Evolutionary conservation across 306 rosid species (phyloP), one percentile per base, ranked within the genome.

Genomic region (Vachellia collinsii): DNA sequence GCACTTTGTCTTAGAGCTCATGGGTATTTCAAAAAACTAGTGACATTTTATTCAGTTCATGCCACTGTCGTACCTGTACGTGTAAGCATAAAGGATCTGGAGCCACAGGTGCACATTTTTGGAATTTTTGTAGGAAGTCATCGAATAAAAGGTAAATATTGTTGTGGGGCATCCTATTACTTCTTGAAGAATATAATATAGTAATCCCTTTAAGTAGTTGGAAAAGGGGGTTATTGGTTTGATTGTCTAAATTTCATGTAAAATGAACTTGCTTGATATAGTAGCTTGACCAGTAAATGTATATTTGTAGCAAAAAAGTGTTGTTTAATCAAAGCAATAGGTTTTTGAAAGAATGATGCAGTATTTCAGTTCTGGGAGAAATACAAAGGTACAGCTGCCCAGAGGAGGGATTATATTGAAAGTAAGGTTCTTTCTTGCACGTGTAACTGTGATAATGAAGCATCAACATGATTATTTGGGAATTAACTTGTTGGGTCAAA

Each of bases 21-120:
- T 29, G 34, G 34, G 34, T 29, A 29, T n/a, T n/a, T n/a, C n/a
- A n/a, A 74, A 79, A 79, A 48, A 58, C 8, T 53, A 50, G 41
- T 6, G 69, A 65, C 69, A 61, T 79, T 83, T 20, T 16, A 37
- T 42, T 82, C 50, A 38, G 63, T 71, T 79, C 65, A 66, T 76
- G 64, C 41, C 36, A 71, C 74, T 63, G 69, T 74, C 54, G 36
- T 4, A 19, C 17, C 80, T 69, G 34, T 10, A 10, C 34, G 36
- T 75, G 64, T 79, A 34, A 70, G 17, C 46, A 67, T 1, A 54
- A 34, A 44, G 67, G 38, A n/a, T 51, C 66, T 70, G 67, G 76
- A 53, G 77, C 76, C 50, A 56, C 79, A 78, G 39, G 37, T 56
- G 53, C 50, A 70, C 58, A 17, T 58, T 75, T 42, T 46, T 74